phyloP scores from a whole-genome alignment of 495 filamentous ascomycete genomes.

The Penicillium taxi region DNA sequence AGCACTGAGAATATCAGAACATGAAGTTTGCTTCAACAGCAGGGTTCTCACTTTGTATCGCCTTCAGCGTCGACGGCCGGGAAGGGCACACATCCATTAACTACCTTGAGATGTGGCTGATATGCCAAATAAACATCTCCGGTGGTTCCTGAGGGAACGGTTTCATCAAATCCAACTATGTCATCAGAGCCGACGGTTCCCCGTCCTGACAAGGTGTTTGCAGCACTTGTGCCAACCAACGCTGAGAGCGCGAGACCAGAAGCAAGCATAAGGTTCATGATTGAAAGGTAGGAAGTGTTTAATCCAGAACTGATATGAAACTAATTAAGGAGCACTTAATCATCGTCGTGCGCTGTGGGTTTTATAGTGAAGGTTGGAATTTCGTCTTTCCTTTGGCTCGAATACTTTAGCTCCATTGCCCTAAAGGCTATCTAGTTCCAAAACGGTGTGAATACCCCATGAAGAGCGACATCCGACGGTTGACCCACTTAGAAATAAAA shows the following conservation, averaged over 20 bases:
- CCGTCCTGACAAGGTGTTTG: constrained; percentile 10
- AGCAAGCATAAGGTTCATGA: constrained; percentile 5
- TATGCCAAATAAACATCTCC: constrained; percentile 43
- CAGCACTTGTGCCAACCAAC: constrained; percentile 3
- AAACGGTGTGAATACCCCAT: no score
- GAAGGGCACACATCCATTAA: constrained; percentile 48
- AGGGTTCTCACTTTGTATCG: constrained; percentile 34
- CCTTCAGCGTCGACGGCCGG: constrained; percentile 44
- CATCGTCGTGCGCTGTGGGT: no score
- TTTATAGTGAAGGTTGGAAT: no score
- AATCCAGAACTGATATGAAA: no score
- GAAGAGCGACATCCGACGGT: no score
- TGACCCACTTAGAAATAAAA: no score
- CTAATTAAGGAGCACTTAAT: no score
- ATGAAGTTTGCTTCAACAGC: background rate
- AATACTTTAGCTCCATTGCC: no score
- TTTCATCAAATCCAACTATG: constrained; percentile 40
- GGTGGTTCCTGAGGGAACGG: constrained; percentile 33
- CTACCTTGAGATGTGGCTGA: constrained; percentile 43
- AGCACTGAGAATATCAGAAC: constrained; percentile 17
- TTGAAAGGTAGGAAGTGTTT: no score
- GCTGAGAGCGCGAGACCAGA: constrained; percentile 10
- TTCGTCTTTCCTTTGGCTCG: no score
- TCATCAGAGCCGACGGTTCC: constrained; percentile 33
- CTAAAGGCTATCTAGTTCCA: no score